These are phyloP conservation scores for Ceratocystis alfenasii DNA, from an alignment of 2,329 filamentous ascomycete species.

Conservation along the genomic window DNA sequence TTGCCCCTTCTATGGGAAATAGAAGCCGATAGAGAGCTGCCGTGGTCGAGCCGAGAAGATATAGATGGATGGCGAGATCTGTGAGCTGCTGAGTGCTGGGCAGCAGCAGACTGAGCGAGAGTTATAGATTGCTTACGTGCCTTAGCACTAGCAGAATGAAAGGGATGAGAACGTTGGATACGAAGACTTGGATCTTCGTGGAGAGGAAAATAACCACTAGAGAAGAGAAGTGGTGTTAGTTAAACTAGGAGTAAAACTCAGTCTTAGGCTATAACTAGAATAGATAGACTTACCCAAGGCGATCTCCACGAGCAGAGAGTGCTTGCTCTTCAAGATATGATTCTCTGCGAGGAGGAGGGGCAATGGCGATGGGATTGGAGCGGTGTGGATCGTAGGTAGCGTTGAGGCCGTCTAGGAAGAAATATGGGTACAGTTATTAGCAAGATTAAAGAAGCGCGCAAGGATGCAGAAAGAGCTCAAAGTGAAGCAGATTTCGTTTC, in stretches of 20 bases:
- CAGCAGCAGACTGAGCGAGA: slow-evolving; percentile 18
- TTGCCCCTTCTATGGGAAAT: slow-evolving; percentile 4
- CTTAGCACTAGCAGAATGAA: slow-evolving; percentile 28
- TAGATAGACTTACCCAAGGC: slow-evolving; percentile 41
- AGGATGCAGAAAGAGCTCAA: not conserved
- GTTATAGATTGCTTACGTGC: slow-evolving; percentile 20
- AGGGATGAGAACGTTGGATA: slow-evolving; percentile 41
- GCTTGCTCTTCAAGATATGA: slow-evolving; percentile 29
- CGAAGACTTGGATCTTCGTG: slow-evolving; percentile 43
- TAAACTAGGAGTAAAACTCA: too few relatives aligned
- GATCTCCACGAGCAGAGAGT: slow-evolving; percentile 46
- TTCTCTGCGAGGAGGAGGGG: slow-evolving; percentile 14
- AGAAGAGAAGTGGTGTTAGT: slow-evolving; percentile 14
- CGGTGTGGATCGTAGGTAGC: slow-evolving; percentile 27
- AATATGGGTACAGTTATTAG: not conserved
- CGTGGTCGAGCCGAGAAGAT: slow-evolving; percentile 5
- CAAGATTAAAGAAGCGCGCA: not conserved
- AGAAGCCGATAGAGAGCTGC: slow-evolving; percentile 12
- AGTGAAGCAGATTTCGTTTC: not conserved
- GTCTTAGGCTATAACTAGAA: slow-evolving; percentile 3
- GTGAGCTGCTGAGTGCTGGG: slow-evolving; percentile 5
- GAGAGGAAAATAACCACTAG: slow-evolving; percentile 48
- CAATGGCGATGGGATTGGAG: slow-evolving; percentile 41
- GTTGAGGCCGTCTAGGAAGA: slow-evolving; percentile 1
- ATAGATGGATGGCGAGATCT: not conserved